Percentiles rank a stretch among this genome's conserved stretches.
phyloP scores from a whole-genome alignment of 331 rosid genomes.

The Spiraea crenata region DNA sequence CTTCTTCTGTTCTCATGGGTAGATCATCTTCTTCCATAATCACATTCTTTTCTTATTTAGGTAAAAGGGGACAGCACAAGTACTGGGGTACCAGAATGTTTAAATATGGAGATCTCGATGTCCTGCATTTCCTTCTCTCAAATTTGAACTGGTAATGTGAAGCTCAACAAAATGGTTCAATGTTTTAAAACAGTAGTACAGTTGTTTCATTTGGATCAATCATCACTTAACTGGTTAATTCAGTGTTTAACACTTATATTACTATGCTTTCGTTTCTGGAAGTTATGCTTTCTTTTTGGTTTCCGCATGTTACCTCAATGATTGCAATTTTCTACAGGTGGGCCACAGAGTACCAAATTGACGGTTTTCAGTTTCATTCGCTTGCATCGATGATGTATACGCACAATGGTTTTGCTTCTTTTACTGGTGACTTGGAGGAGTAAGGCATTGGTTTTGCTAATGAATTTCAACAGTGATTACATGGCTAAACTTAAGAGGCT shows the following conservation, averaged over 20 bases:
- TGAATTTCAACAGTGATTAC: neutral
- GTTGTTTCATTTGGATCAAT: conserved; percentile 13
- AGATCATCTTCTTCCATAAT: conserved; percentile 10
- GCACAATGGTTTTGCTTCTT: conserved; percentile 96
- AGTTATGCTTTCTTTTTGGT: neutral
- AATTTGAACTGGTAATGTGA: conserved; percentile 78
- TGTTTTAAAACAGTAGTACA: neutral
- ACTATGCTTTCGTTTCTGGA: conserved; percentile 24
- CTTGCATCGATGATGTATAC: conserved; percentile 89
- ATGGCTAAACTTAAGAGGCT: neutral
- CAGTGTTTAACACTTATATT: conserved; percentile 6
- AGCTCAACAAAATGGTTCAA: conserved; percentile 6
- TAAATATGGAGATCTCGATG: conserved; percentile 79
- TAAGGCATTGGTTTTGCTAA: conserved; percentile 45
- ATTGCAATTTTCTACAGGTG: conserved; percentile 65
- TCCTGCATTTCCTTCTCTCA: conserved; percentile 89
- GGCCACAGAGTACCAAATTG: conserved; percentile 82
- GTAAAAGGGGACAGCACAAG: conserved; percentile 89
- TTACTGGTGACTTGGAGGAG: conserved; percentile 97
- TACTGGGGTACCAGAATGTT: conserved; percentile 96
- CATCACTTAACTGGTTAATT: conserved; percentile 23
- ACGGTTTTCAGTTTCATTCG: conserved; percentile 94
- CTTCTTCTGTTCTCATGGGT: neutral
- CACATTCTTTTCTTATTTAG: conserved; percentile 47
- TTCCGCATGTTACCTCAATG: conserved; percentile 17